Evolutionary conservation across 108 stramenopile genomes (phyloP).

Genomic region (Cyclotella kingstonii): DNA sequence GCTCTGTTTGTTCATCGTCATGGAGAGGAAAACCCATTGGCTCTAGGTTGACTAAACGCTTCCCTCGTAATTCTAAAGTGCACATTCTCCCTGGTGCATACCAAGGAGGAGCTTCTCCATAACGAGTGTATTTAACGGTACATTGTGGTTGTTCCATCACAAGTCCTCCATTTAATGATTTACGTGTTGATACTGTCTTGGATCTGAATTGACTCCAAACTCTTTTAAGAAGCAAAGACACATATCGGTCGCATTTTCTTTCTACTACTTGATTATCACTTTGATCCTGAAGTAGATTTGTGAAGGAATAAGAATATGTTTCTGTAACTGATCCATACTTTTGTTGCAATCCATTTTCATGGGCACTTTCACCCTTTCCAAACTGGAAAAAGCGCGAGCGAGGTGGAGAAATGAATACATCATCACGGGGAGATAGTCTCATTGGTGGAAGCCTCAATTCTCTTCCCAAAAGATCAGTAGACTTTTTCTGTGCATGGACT

Average conservation of each 20-base stretch:
- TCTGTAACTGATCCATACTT: slow-evolving; percentile 71
- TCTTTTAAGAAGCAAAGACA: slow-evolving; percentile 5
- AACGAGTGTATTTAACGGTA: slow-evolving; percentile 68
- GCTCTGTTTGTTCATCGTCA: too few species aligned
- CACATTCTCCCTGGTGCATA: slow-evolving; percentile 75
- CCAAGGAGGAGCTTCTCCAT: slow-evolving; percentile 85
- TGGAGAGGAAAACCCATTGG: background rate
- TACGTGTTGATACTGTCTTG: background rate
- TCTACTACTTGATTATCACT: background rate
- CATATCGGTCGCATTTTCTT: background rate
- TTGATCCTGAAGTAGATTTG: background rate
- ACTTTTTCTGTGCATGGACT: slow-evolving; percentile 43
- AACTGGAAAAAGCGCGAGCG: slow-evolving; percentile 61
- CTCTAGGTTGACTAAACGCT: slow-evolving; percentile 8
- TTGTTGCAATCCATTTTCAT: slow-evolving; percentile 11
- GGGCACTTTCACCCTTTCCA: slow-evolving; percentile 39
- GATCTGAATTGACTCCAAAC: background rate
- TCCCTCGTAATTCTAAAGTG: slow-evolving; percentile 66
- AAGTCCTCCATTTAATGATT: background rate
- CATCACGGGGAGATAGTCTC: slow-evolving; percentile 3
- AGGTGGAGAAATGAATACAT: slow-evolving; percentile 50
- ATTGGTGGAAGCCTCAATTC: slow-evolving; percentile 40
- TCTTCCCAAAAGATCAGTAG: slow-evolving; percentile 8
- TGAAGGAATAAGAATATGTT: slow-evolving; percentile 57
- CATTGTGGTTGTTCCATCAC: slow-evolving; percentile 7